These are phyloP conservation scores for Endogone sp. DNA, from an alignment of 192 early-diverging fungal genomes.

Conservation along the genomic window DNA sequence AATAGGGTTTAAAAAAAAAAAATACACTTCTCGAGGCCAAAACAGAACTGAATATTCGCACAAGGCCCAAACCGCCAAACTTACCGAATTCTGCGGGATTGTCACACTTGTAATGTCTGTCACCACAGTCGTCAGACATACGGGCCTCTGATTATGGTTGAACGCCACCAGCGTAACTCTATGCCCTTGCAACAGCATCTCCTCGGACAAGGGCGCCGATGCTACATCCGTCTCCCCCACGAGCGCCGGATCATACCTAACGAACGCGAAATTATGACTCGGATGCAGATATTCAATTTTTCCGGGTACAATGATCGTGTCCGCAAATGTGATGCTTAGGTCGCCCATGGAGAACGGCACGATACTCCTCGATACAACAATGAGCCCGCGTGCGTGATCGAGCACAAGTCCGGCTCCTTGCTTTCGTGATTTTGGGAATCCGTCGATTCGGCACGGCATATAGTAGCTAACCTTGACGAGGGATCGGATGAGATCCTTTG, in stretches of 20 bases:
- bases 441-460: constrained; percentile 72
- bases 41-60: constrained; percentile 12
- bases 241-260: constrained; percentile 76
- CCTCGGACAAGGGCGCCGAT: constrained; percentile 53
- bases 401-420: constrained; percentile 76
- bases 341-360: constrained; percentile 77
- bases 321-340: constrained; percentile 76
- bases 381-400: constrained; percentile 73
- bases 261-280: constrained; percentile 83
- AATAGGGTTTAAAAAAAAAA: not conserved
- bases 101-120: constrained; percentile 55
- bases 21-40: too few species aligned
- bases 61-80: not conserved
- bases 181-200: constrained; percentile 61
- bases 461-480: constrained; percentile 69
- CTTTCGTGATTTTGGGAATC: constrained; percentile 63
- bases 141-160: constrained; percentile 50
- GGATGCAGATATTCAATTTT: constrained; percentile 81
- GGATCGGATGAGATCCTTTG: constrained; percentile 61
- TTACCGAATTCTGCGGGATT: constrained; percentile 49
- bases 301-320: constrained; percentile 80
- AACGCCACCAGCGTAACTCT: constrained; percentile 54
- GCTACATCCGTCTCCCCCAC: constrained; percentile 72
- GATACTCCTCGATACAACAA: constrained; percentile 76
- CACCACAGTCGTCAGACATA: constrained; percentile 60